Conservation (phyloP, 257 asterid genomes). For the Fraxinus anomala region DNA sequence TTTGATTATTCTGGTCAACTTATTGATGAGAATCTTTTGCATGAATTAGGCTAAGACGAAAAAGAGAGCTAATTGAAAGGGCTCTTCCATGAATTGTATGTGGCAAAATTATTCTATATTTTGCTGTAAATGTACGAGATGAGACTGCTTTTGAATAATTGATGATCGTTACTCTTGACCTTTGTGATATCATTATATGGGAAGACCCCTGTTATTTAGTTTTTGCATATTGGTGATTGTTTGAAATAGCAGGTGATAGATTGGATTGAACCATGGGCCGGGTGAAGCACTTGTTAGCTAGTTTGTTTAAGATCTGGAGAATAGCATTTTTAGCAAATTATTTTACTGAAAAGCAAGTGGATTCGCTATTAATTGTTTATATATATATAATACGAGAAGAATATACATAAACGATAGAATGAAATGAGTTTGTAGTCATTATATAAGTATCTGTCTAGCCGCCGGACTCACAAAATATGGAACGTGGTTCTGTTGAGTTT, state of each 20-base stretch:
- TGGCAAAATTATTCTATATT: neutral
- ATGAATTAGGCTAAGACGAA: neutral
- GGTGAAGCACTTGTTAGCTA: neutral
- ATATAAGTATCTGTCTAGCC: neutral
- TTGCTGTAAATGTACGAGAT: neutral
- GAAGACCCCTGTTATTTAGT: neutral
- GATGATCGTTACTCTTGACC: neutral
- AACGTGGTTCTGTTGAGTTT: neutral
- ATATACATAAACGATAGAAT: neutral
- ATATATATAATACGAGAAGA: neutral
- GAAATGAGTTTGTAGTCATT: neutral
- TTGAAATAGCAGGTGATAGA: neutral
- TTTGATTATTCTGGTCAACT: neutral
- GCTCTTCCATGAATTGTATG: neutral
- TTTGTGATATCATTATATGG: neutral
- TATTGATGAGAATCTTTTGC: neutral
- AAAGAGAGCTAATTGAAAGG: neutral
- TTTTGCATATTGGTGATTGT: neutral
- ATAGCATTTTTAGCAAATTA: neutral
- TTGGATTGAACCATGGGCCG: neutral
- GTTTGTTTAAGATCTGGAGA: neutral
- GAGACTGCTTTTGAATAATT: neutral
- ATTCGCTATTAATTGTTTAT: neutral
- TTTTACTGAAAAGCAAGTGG: neutral
- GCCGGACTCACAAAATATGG: neutral